Conservation (phyloP, 2,329 filamentous ascomycete genomes). For the Polytolypa hystricis region DNA sequence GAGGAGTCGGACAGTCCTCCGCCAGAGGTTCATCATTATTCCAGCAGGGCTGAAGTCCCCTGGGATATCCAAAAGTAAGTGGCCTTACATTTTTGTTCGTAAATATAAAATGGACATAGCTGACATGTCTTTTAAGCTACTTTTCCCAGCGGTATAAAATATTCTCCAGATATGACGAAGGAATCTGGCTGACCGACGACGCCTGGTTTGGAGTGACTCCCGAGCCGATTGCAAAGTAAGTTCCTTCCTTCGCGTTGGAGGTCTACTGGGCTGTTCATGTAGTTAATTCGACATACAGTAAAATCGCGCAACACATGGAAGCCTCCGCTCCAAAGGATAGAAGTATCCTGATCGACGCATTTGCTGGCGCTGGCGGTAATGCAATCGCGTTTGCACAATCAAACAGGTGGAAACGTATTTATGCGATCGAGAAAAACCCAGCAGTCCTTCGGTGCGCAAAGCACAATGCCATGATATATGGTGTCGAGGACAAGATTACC, state of each 20-base stretch:
- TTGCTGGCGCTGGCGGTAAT: constrained; percentile 87
- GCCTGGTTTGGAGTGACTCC: constrained; percentile 97
- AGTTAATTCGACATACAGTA: constrained; percentile 33
- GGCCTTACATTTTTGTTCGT: background rate
- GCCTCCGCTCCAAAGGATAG: constrained; percentile 44
- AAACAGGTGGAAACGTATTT: constrained; percentile 67
- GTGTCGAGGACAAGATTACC: constrained; percentile 63
- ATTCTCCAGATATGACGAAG: constrained; percentile 77
- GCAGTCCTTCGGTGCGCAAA: constrained; percentile 78
- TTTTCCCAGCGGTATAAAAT: constrained; percentile 82
- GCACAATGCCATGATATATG: constrained; percentile 81
- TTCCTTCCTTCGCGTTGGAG: constrained; percentile 9
- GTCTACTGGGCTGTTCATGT: background rate
- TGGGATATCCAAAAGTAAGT: constrained; percentile 72
- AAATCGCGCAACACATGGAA: constrained; percentile 63
- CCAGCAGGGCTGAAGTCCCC: constrained; percentile 58
- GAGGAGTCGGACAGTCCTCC: constrained; percentile 22
- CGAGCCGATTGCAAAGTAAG: constrained; percentile 74
- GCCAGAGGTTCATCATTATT: constrained; percentile 62
- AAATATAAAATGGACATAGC: background rate
- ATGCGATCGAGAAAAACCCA: constrained; percentile 77
- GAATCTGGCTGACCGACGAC: constrained; percentile 81
- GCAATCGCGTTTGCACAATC: constrained; percentile 85
- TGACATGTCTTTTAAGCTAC: constrained; percentile 50
- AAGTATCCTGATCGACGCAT: constrained; percentile 69